Percentiles rank a stretch among this genome's conserved stretches.
phyloP scores from a whole-genome alignment of 2,329 filamentous ascomycete species.

The Tetracladium maxilliforme region DNA sequence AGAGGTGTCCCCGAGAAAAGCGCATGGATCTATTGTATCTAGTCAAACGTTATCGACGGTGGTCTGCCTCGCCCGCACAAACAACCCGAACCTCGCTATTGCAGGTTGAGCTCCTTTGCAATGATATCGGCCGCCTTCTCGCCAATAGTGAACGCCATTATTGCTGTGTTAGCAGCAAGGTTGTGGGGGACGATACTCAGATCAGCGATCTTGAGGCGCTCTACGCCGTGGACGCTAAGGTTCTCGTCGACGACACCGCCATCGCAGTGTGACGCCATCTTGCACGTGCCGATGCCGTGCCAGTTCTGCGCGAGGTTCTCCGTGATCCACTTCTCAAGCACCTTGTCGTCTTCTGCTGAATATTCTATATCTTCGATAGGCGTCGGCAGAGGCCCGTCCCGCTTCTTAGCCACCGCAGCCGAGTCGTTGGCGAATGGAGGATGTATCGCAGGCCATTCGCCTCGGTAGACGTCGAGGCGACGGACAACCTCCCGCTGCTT shows the following conservation, averaged over 20 bases:
- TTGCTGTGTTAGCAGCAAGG: conserved; percentile 28
- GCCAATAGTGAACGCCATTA: conserved; percentile 24
- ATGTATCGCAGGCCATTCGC: too few species aligned
- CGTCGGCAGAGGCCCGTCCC: too few species aligned
- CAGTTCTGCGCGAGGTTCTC: conserved; percentile 22
- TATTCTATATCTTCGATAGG: too few species aligned
- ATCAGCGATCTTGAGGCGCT: conserved; percentile 25
- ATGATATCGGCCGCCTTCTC: conserved; percentile 24
- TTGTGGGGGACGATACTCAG: conserved; percentile 23
- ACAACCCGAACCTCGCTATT: too few species aligned
- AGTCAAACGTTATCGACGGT: too few species aligned
- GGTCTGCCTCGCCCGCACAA: too few species aligned
- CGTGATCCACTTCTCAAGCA: conserved; percentile 23
- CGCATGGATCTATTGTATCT: too few species aligned
- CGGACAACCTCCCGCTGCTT: too few species aligned
- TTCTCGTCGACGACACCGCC: conserved; percentile 21
- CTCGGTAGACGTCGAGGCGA: too few species aligned
- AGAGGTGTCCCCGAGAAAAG: too few species aligned
- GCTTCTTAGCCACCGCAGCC: too few species aligned
- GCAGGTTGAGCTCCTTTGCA: conserved; percentile 18
- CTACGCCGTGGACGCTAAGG: conserved; percentile 22
- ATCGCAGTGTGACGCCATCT: conserved; percentile 18
- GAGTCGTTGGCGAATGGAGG: too few species aligned
- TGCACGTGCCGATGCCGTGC: conserved; percentile 23
- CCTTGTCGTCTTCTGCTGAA: conserved; percentile 13